Evolutionary conservation across 2,329 filamentous ascomycete genomes (phyloP), one percentile per base, ranked within the genome.

Genomic region (Clarireedia monteithiana): DNA sequence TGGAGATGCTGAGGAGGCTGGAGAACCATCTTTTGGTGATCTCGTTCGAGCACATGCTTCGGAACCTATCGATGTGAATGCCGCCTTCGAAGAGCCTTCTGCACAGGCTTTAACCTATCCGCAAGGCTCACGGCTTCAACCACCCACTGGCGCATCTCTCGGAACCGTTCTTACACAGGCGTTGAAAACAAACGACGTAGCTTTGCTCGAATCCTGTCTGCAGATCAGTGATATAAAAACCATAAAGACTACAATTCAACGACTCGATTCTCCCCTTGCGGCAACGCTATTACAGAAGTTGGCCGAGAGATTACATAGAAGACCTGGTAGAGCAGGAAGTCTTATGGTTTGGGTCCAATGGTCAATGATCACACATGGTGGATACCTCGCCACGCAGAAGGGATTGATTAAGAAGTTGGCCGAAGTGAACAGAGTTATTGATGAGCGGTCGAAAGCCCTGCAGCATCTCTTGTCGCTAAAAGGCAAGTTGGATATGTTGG

Each of bases 261-360:
- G 91, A 54, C 82, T 97, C 58, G 90, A 95, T 64, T 95, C 91
- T 27, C 80, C 84, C 3, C 83, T 96, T 24, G 91, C 94, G 6
- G 86, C 84, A 38, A 80, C 76, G 6, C 80, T 99, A 9, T 81
- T 99, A 56, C 84, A 85, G 66, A 91, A 89, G 71, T 81, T 99
- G 51, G 89, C 94, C 7, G 88, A 95, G 64, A 82, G 91, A 58
- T 82, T 99, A 69, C 86, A 96, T 72, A 83, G 87, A 62, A 84
- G 90, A 46, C 94, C 94, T 1, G 94, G 92, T 3, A 83, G 94
- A 54, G 92, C 94, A 14, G 91, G 91, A 51, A 89, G 86, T 67
- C 81, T 99, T 34, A 91, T 96, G 80, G 83, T 88, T 15, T 99
- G 94, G 91, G 88, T 97, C 45, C 91, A 96, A 72, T 96, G 91